phyloP scores from a whole-genome alignment of 2,329 filamentous ascomycete genomes.

The Ascochyta fabae region DNA sequence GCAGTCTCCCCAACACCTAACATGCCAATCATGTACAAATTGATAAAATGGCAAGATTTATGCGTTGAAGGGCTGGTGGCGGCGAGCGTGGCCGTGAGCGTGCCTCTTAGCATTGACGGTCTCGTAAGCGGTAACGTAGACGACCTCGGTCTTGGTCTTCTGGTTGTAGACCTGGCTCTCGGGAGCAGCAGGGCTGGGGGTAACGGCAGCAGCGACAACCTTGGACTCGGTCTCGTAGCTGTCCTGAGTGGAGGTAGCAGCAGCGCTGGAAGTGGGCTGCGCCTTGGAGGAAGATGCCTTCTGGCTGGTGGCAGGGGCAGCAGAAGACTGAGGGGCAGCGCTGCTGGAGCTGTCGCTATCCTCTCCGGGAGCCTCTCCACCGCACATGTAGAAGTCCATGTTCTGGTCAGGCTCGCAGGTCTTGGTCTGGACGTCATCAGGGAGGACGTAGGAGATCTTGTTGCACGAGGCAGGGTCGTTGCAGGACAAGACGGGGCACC shows the following conservation, averaged over 20 bases:
- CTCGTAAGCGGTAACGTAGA: constrained; percentile 43
- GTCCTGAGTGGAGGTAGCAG: constrained; percentile 16
- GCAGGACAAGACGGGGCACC: constrained; percentile 43
- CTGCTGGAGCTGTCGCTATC: constrained; percentile 15
- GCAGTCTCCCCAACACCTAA: constrained; percentile 27
- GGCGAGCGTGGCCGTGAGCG: constrained; percentile 37
- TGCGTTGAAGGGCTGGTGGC: constrained; percentile 44
- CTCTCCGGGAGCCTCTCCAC: constrained; percentile 32
- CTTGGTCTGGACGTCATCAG: constrained; percentile 44
- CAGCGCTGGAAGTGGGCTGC: constrained; percentile 17
- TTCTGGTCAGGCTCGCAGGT: constrained; percentile 35
- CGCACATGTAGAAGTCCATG: constrained; percentile 47
- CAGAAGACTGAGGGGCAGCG: constrained; percentile 9
- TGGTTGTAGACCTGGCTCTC: constrained; percentile 9
- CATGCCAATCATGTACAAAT: constrained; percentile 28
- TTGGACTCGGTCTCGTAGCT: constrained; percentile 22
- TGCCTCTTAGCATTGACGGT: constrained; percentile 45
- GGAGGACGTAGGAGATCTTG: constrained; percentile 41
- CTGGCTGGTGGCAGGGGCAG: constrained; percentile 20
- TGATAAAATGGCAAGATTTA: constrained; percentile 26
- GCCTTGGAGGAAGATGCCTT: constrained; percentile 10
- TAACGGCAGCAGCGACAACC: constrained; percentile 33
- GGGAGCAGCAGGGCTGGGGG: constrained; percentile 29
- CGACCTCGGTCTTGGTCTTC: constrained; percentile 40
- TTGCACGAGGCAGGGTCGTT: constrained; percentile 29